Conservation (phyloP, 768 basidiomycete genomes). For the Boletus sensibilis region DNA sequence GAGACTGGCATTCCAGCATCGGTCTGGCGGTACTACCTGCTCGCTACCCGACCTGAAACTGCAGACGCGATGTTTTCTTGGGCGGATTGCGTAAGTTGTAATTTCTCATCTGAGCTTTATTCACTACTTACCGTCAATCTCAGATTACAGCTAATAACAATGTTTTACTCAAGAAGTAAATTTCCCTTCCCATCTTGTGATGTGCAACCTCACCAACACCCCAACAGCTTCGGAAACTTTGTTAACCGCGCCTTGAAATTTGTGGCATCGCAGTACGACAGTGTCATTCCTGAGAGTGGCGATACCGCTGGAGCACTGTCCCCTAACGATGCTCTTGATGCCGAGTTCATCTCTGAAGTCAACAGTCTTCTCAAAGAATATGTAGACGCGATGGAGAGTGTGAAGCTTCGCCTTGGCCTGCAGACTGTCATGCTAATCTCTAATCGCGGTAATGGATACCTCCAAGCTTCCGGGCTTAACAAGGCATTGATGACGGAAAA, state of each 20-base stretch:
- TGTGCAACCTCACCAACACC: background rate
- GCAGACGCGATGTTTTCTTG: slow-evolving; percentile 96
- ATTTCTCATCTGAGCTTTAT: background rate
- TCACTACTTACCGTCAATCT: background rate
- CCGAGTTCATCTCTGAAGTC: slow-evolving; percentile 75
- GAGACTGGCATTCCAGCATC: slow-evolving; percentile 92
- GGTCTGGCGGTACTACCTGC: slow-evolving; percentile 96
- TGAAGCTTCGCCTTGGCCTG: slow-evolving; percentile 85
- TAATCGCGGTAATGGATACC: slow-evolving; percentile 85
- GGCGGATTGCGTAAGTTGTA: slow-evolving; percentile 76
- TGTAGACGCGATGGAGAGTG: slow-evolving; percentile 83
- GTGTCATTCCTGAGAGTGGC: slow-evolving; percentile 75
- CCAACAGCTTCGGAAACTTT: slow-evolving; percentile 87
- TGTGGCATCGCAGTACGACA: slow-evolving; percentile 77
- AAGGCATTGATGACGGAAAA: slow-evolving; percentile 83
- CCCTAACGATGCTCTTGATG: slow-evolving; percentile 61
- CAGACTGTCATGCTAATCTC: slow-evolving; percentile 90
- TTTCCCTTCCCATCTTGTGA: background rate
- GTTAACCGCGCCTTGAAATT: slow-evolving; percentile 95
- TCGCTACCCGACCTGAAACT: slow-evolving; percentile 90
- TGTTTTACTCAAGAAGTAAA: slow-evolving; percentile 88
- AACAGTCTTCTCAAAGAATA: slow-evolving; percentile 80
- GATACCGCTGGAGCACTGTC: slow-evolving; percentile 70
- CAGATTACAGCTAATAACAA: slow-evolving; percentile 92
- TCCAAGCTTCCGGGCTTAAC: slow-evolving; percentile 90